phyloP scores from a whole-genome alignment of 345 rosid genomes.

The Citrus sp. region DNA sequence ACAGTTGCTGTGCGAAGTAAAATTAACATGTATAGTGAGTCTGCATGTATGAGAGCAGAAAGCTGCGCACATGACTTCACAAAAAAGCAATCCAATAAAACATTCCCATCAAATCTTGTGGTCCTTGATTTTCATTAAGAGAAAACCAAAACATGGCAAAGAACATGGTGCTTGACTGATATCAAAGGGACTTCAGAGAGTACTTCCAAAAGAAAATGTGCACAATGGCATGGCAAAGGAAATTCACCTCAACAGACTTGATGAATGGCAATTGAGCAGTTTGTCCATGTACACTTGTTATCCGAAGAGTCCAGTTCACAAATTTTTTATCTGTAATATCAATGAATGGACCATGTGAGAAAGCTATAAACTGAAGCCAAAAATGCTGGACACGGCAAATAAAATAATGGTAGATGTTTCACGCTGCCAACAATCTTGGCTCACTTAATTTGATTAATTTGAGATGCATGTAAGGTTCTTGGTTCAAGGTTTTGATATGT shows the following conservation, averaged over 20 bases:
- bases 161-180: not conserved
- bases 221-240: conserved; percentile 1
- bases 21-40: not conserved
- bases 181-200: conserved; percentile 5
- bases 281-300: conserved; percentile 73
- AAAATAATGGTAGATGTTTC: not conserved
- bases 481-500: not conserved
- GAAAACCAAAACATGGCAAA: not conserved
- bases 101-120: not conserved
- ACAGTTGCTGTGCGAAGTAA: not conserved
- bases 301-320: conserved; percentile 78
- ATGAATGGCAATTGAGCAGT: conserved; percentile 74
- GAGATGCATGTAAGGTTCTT: not conserved
- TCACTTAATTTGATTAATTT: not conserved
- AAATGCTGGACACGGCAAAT: not conserved
- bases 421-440: not conserved
- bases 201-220: not conserved
- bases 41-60: not conserved
- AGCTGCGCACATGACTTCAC: not conserved
- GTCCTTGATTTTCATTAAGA: not conserved
- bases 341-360: conserved; percentile 17
- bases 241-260: conserved; percentile 67
- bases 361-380: conserved; percentile 14
- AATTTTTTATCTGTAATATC: conserved; percentile 56
- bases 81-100: not conserved